These are phyloP conservation scores for Citrullus colocynthis DNA, from an alignment of 306 rosid species.

Conservation along the genomic window DNA sequence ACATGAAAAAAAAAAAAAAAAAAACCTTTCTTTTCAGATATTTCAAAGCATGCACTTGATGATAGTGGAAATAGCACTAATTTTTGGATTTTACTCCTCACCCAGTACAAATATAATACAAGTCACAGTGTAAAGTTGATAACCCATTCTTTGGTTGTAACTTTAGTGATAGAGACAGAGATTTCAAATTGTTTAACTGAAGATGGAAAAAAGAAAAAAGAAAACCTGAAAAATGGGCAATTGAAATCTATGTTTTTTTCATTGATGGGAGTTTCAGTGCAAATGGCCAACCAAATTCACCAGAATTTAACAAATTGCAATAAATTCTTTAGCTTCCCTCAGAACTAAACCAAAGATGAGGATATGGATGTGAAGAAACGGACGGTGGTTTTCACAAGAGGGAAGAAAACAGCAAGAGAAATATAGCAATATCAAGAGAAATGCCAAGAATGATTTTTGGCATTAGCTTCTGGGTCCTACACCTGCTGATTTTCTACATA, in stretches of 20 bases:
- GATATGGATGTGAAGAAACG: conserved; percentile 41
- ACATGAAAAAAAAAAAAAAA: background rate
- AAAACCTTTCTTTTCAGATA: background rate
- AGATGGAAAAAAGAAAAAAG: background rate
- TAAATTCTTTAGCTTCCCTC: conserved; percentile 14
- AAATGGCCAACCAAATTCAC: background rate
- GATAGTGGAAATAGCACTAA: conserved; percentile 1
- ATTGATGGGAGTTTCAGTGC: background rate
- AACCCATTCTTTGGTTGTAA: background rate
- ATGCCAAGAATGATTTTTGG: conserved; percentile 20
- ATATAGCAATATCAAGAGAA: conserved; percentile 7
- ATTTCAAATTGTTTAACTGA: background rate
- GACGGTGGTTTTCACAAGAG: conserved; percentile 28
- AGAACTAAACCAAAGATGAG: conserved; percentile 26
- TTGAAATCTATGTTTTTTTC: background rate
- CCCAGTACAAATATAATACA: background rate
- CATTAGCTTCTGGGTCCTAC: conserved; percentile 42
- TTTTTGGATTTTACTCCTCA: background rate
- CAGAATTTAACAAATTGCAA: conserved; percentile 8
- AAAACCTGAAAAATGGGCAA: background rate
- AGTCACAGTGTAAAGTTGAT: background rate
- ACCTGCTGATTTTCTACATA: conserved; percentile 28
- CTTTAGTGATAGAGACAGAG: background rate
- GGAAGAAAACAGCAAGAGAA: conserved; percentile 1
- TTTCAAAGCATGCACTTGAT: background rate